These are phyloP conservation scores for Tillandsia fasciculata DNA, from an alignment of 176 grass and related monocot genomes.

Conservation along the genomic window DNA sequence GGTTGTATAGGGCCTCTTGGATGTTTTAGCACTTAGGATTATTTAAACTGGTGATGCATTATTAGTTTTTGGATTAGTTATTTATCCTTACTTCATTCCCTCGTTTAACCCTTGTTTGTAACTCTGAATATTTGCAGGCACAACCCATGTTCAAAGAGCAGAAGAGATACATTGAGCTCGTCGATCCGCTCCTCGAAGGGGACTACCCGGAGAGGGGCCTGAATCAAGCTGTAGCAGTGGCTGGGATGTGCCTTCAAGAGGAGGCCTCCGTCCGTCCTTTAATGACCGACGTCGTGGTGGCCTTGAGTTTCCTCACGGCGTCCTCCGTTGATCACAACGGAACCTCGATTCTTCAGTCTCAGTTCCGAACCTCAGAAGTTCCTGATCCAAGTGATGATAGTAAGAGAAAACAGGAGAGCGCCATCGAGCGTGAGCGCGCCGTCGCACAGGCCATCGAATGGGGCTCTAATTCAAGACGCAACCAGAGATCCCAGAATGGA, in stretches of 20 bases:
- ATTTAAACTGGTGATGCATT: too few species aligned
- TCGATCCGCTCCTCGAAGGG: slow-evolving; percentile 61
- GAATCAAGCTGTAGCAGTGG: slow-evolving; percentile 57
- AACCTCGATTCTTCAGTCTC: slow-evolving; percentile 6
- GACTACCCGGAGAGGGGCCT: slow-evolving; percentile 54
- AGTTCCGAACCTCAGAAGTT: slow-evolving; percentile 20
- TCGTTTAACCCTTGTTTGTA: neutral
- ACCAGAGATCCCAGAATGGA: slow-evolving; percentile 9
- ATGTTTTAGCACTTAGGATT: too few species aligned
- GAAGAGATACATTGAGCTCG: slow-evolving; percentile 45
- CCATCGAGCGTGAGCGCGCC: slow-evolving; percentile 31
- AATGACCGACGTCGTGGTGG: slow-evolving; percentile 65
- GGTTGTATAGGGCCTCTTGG: too few species aligned
- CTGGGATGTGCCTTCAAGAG: slow-evolving; percentile 83
- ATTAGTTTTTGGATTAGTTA: too few species aligned
- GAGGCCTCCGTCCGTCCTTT: slow-evolving; percentile 52
- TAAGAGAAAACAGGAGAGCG: slow-evolving; percentile 19
- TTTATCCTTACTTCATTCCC: slow-evolving; percentile 4
- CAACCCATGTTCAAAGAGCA: slow-evolving; percentile 61
- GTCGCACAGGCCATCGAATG: slow-evolving; percentile 51
- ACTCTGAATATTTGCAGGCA: slow-evolving; percentile 30
- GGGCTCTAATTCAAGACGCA: slow-evolving; percentile 41
- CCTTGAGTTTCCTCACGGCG: slow-evolving; percentile 48
- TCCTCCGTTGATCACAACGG: slow-evolving; percentile 18
- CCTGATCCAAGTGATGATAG: neutral